phyloP scores from a whole-genome alignment of 2,329 filamentous ascomycete genomes.

The Ustulina deusta region DNA sequence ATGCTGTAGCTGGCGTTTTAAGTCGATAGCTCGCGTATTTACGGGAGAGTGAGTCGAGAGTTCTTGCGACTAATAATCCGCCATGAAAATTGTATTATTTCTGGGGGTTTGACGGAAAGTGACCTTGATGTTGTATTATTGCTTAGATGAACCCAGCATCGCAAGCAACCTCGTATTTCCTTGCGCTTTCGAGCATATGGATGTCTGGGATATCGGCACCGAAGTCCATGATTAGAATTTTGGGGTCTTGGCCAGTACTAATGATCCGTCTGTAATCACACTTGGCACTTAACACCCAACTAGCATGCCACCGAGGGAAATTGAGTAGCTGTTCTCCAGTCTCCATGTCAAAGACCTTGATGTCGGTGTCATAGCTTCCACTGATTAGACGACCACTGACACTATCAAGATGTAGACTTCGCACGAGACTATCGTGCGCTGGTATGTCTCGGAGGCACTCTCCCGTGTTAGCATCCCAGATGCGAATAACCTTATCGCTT shows the following conservation, averaged over 20 bases:
- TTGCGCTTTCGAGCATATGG: constrained; percentile 66
- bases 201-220: constrained; percentile 71
- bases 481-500: constrained; percentile 94
- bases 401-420: constrained; percentile 90
- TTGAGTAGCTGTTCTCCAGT: constrained; percentile 82
- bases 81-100: constrained; percentile 16
- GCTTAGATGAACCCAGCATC: constrained; percentile 53
- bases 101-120: not conserved
- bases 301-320: constrained; percentile 94
- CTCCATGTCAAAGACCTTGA: constrained; percentile 92
- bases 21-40: not conserved
- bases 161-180: constrained; percentile 48
- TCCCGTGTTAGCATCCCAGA: constrained; percentile 94
- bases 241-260: constrained; percentile 92
- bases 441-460: constrained; percentile 83
- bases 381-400: constrained; percentile 88
- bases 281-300: constrained; percentile 97
- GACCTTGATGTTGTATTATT: not conserved
- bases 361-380: constrained; percentile 93
- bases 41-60: constrained; percentile 1
- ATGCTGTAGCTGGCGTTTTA: constrained; percentile 1
- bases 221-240: constrained; percentile 95
- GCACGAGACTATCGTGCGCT: constrained; percentile 87
- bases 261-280: constrained; percentile 95
- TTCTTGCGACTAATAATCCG: constrained; percentile 3